Evolutionary conservation across 2,329 filamentous ascomycete genomes (phyloP).

Genomic region (Graphilbum ipis-grandicollis): DNA sequence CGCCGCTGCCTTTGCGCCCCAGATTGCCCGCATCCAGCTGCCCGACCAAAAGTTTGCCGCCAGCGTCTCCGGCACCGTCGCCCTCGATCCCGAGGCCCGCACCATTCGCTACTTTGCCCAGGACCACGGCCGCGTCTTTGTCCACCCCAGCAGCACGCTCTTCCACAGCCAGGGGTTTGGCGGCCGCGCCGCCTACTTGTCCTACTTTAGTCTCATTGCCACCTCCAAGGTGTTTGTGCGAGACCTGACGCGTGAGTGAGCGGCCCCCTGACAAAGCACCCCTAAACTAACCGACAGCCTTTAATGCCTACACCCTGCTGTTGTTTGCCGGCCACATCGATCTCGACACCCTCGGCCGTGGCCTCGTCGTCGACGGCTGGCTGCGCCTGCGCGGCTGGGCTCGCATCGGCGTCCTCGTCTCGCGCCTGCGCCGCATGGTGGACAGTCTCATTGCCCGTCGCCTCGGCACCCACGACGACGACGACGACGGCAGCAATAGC

Average conservation of each 20-base stretch:
- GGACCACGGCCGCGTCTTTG: conserved; percentile 74
- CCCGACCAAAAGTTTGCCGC: conserved; percentile 91
- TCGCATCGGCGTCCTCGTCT: conserved; percentile 78
- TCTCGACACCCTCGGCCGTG: conserved; percentile 74
- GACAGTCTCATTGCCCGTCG: conserved; percentile 69
- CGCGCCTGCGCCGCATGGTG: conserved; percentile 66
- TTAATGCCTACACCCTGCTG: conserved; percentile 76
- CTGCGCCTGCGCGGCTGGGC: conserved; percentile 77
- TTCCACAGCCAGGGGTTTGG: conserved; percentile 71
- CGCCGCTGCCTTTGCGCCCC: conserved; percentile 61
- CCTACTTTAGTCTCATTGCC: conserved; percentile 82
- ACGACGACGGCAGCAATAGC: conserved; percentile 11
- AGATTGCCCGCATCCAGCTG: conserved; percentile 81
- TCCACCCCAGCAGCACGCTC: conserved; percentile 76
- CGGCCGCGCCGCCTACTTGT: conserved; percentile 58
- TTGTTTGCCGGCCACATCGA: conserved; percentile 78
- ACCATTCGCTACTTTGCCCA: conserved; percentile 88
- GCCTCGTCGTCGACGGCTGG: conserved; percentile 86
- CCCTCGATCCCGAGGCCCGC: conserved; percentile 78
- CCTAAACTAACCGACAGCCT: conserved; percentile 41
- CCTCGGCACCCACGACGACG: conserved; percentile 54
- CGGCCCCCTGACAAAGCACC: too few relatives aligned
- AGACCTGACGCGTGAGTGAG: conserved; percentile 74
- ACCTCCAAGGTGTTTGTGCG: conserved; percentile 85
- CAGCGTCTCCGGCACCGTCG: conserved; percentile 75